Conservation (phyloP, 352 stramenopile species). For the Pythium periplocum region DNA sequence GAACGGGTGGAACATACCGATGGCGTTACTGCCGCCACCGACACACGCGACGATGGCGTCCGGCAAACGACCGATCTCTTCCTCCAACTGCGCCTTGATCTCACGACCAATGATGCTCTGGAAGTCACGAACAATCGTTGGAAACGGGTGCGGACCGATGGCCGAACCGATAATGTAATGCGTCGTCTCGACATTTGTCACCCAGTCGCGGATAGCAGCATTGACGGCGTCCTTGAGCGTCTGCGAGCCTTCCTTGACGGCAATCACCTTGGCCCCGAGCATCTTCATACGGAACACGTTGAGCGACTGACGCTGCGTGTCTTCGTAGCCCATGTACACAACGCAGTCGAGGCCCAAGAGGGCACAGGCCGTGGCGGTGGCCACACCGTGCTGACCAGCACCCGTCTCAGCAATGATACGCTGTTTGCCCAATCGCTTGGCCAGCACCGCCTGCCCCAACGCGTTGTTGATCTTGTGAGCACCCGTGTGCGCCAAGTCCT, state of each 20-base stretch:
- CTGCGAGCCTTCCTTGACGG: slow-evolving; percentile 93
- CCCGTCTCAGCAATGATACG: slow-evolving; percentile 99
- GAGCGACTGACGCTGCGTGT: slow-evolving; percentile 96
- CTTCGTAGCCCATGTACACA: slow-evolving; percentile 98
- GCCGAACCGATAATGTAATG: slow-evolving; percentile 99
- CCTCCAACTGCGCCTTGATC: slow-evolving; percentile 91
- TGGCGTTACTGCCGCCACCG: slow-evolving; percentile 97
- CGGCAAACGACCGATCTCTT: slow-evolving; percentile 93
- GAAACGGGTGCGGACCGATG: slow-evolving; percentile 97
- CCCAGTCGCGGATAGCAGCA: slow-evolving; percentile 98
- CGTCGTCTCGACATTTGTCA: slow-evolving; percentile 97
- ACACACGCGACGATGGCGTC: slow-evolving; percentile 97
- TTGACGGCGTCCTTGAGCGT: slow-evolving; percentile 99
- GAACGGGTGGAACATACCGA: slow-evolving; percentile 98
- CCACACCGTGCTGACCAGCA: slow-evolving; percentile 97
- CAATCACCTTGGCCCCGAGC: slow-evolving; percentile 97
- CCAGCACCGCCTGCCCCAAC: slow-evolving; percentile 94
- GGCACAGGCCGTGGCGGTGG: slow-evolving; percentile 95
- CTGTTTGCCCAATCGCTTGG: slow-evolving; percentile 94
- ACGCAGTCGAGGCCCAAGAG: slow-evolving; percentile 95
- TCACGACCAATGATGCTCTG: slow-evolving; percentile 95
- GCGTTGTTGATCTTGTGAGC: slow-evolving; percentile 99
- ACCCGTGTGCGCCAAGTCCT: slow-evolving; percentile 97
- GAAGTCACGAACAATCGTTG: slow-evolving; percentile 98
- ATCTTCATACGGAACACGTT: slow-evolving; percentile 99